These are phyloP conservation scores for Euphorbia peplus DNA, from an alignment of 345 rosid species.

Conservation along the genomic window DNA sequence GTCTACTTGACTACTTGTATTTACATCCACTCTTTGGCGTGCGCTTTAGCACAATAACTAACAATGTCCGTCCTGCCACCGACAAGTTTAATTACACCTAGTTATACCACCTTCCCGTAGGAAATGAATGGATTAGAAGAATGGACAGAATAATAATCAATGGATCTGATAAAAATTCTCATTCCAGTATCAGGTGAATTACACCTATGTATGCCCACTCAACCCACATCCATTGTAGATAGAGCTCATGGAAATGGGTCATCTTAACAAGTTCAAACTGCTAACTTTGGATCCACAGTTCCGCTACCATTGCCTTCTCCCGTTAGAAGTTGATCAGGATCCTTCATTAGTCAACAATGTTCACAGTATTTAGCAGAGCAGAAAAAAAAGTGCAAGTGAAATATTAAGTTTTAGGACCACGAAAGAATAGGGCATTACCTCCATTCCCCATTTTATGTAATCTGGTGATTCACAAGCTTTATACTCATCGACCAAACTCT, in stretches of 20 bases:
- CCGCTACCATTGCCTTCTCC: slow-evolving; percentile 85
- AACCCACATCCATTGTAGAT: too few relatives aligned
- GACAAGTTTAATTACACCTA: slow-evolving; percentile 1
- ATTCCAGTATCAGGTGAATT: too few relatives aligned
- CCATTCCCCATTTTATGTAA: slow-evolving; percentile 99
- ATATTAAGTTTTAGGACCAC: slow-evolving; percentile 1
- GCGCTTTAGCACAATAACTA: slow-evolving; percentile 3
- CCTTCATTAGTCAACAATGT: slow-evolving; percentile 38
- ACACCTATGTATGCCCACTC: too few relatives aligned
- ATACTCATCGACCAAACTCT: slow-evolving; percentile 91
- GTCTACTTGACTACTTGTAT: slow-evolving; percentile 7
- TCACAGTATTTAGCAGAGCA: background rate
- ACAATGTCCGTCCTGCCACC: slow-evolving; percentile 16
- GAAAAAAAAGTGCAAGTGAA: too few relatives aligned
- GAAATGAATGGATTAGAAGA: background rate
- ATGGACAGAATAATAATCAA: background rate
- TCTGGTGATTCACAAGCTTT: too few relatives aligned
- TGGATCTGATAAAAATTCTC: background rate
- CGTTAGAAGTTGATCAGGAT: slow-evolving; percentile 66
- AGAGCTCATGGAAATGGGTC: too few relatives aligned
- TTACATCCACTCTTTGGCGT: slow-evolving; percentile 15
- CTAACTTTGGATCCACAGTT: slow-evolving; percentile 63
- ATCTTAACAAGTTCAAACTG: slow-evolving; percentile 36
- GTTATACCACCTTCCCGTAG: too few relatives aligned
- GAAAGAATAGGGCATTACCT: slow-evolving; percentile 44